Percentiles rank a stretch among this genome's conserved stretches.
phyloP scores from a whole-genome alignment of 1,139 yeast species.

The Sugiyamaella japonica region DNA sequence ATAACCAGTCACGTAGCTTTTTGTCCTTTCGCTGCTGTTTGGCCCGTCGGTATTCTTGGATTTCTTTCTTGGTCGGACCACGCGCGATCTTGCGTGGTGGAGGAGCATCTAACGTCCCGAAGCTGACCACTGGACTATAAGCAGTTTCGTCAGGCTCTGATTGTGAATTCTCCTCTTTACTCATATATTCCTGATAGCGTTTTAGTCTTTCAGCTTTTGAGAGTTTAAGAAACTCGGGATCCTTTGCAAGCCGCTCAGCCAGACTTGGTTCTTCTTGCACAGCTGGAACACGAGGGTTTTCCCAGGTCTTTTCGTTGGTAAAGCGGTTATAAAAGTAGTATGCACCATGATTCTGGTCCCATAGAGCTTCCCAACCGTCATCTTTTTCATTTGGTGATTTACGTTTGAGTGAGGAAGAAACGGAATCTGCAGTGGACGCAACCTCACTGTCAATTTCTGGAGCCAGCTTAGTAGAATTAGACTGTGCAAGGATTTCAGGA shows the following conservation, averaged over 20 bases:
- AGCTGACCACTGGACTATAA: not conserved
- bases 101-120: slow-evolving; percentile 16
- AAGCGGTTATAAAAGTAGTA: slow-evolving; percentile 35
- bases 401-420: too few species aligned
- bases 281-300: slow-evolving; percentile 31
- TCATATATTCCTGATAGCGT: slow-evolving; percentile 21
- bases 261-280: slow-evolving; percentile 15
- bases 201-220: slow-evolving; percentile 25
- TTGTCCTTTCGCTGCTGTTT: slow-evolving; percentile 32
- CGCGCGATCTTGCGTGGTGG: slow-evolving; percentile 19
- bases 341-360: slow-evolving; percentile 28
- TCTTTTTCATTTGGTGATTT: not conserved
- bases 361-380: slow-evolving; percentile 39
- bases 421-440: too few species aligned
- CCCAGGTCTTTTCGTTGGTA: slow-evolving; percentile 36
- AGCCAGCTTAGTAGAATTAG: too few species aligned
- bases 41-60: slow-evolving; percentile 29
- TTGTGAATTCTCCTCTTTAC: slow-evolving; percentile 10
- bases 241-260: slow-evolving; percentile 25
- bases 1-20: slow-evolving; percentile 28
- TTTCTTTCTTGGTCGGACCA: slow-evolving; percentile 33
- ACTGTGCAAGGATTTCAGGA: too few species aligned
- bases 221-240: slow-evolving; percentile 24
- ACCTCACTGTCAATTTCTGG: too few species aligned
- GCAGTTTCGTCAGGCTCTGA: not conserved